Evolutionary conservation across 257 asterid species (phyloP).

Genomic region (Handroanthus guayacan): DNA sequence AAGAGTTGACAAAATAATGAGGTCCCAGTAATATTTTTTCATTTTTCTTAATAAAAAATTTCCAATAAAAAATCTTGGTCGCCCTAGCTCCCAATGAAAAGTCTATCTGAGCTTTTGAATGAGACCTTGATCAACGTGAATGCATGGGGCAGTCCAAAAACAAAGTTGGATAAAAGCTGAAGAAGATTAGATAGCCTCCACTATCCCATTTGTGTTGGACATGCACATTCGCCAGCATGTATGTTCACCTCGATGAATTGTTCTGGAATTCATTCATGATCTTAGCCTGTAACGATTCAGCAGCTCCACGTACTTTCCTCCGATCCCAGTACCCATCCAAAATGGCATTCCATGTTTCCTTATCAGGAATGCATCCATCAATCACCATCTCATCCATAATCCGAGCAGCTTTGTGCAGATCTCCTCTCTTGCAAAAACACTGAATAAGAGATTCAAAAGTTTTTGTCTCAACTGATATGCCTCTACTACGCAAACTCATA

Average conservation of each 20-base stretch:
- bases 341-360: conserved; percentile 63
- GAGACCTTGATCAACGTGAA: conserved; percentile 19
- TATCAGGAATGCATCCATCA: conserved; percentile 79
- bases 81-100: conserved; percentile 18
- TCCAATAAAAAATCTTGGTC: not conserved
- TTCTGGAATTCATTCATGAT: conserved; percentile 46
- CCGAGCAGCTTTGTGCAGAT: conserved; percentile 68
- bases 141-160: not conserved
- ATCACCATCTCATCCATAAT: conserved; percentile 79
- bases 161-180: conserved; percentile 11
- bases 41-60: not conserved
- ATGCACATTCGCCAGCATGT: conserved; percentile 11
- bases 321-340: conserved; percentile 73
- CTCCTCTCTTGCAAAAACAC: conserved; percentile 65
- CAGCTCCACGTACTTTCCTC: conserved; percentile 67
- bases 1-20: conserved; percentile 4
- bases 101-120: not conserved
- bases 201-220: not conserved
- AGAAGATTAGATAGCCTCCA: conserved; percentile 21
- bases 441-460: conserved; percentile 64
- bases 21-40: not conserved
- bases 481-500: conserved; percentile 71
- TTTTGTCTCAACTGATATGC: conserved; percentile 71
- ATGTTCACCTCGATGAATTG: conserved; percentile 37
- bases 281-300: conserved; percentile 54